Conservation (phyloP, 768 basidiomycete species). For the Leccinellum rugosiceps region DNA sequence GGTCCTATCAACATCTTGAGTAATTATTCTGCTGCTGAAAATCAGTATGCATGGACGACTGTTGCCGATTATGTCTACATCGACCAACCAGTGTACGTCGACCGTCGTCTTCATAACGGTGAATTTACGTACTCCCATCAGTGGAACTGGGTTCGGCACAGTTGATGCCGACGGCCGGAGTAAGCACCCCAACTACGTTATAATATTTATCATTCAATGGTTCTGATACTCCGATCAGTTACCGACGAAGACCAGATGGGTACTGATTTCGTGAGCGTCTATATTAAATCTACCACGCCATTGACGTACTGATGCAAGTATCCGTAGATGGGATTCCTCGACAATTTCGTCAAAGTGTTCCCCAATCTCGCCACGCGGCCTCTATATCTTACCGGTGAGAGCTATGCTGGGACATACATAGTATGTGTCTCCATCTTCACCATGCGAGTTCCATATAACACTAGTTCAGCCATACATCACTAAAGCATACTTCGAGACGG, state of each 20-base stretch:
- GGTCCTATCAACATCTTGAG: no score
- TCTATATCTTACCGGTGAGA: conserved; percentile 68
- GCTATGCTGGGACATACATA: conserved; percentile 70
- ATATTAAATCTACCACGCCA: background rate
- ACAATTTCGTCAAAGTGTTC: conserved; percentile 70
- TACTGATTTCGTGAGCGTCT: conserved; percentile 38
- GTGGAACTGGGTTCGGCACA: conserved; percentile 64
- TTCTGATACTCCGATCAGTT: conserved; percentile 33
- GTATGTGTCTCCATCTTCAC: conserved; percentile 39
- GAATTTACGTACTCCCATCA: conserved; percentile 15
- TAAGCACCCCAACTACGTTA: conserved; percentile 22
- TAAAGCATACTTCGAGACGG: conserved; percentile 60
- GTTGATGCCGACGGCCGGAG: conserved; percentile 56
- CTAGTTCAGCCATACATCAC: conserved; percentile 66
- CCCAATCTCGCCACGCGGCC: conserved; percentile 64
- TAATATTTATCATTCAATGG: background rate
- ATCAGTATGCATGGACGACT: conserved; percentile 56
- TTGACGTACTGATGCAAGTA: background rate
- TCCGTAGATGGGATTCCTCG: conserved; percentile 64
- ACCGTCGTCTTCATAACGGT: background rate
- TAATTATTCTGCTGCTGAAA: no score
- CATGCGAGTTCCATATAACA: background rate
- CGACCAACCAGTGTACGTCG: conserved; percentile 59
- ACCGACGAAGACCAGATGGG: conserved; percentile 64
- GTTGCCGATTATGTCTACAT: conserved; percentile 61